A percentile compares a stretch with the other conserved stretches of the same genome.
These are phyloP conservation scores for Lunasporangiospora selenospora DNA, from an alignment of 192 early-diverging fungal species.

Conservation along the genomic window DNA sequence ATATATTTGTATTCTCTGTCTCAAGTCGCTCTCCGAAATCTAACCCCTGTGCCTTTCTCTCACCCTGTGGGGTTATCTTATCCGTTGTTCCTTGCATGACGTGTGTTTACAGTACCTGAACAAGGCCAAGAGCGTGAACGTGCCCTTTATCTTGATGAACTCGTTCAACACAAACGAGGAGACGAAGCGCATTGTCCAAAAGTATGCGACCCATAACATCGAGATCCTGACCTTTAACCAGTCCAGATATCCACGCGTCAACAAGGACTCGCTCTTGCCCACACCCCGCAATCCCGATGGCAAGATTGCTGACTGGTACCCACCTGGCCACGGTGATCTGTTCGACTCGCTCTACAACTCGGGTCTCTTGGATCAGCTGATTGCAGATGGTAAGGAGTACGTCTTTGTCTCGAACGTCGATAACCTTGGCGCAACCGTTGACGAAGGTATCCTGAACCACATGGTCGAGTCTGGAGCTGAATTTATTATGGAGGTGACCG, in stretches of 20 bases:
- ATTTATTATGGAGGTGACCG: slow-evolving; percentile 97
- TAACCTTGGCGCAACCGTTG: slow-evolving; percentile 96
- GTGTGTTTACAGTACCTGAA: slow-evolving; percentile 85
- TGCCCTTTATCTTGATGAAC: slow-evolving; percentile 97
- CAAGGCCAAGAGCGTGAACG: slow-evolving; percentile 77
- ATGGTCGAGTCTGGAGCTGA: slow-evolving; percentile 81
- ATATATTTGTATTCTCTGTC: not conserved
- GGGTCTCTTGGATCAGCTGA: slow-evolving; percentile 85
- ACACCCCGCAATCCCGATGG: slow-evolving; percentile 66
- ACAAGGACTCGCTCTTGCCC: slow-evolving; percentile 88
- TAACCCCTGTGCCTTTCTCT: too few relatives aligned
- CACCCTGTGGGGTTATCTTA: not conserved
- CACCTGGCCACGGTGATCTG: slow-evolving; percentile 96
- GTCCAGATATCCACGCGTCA: slow-evolving; percentile 85
- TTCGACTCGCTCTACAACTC: slow-evolving; percentile 90
- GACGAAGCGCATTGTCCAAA: slow-evolving; percentile 94
- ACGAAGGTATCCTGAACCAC: slow-evolving; percentile 85
- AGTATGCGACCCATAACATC: slow-evolving; percentile 88
- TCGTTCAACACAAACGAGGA: slow-evolving; percentile 98
- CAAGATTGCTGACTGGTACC: slow-evolving; percentile 77
- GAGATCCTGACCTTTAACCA: slow-evolving; percentile 97
- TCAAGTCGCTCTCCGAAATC: too few relatives aligned
- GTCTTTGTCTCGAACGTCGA: slow-evolving; percentile 97
- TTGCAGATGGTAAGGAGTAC: slow-evolving; percentile 94
- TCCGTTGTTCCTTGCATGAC: too few relatives aligned